phyloP scores from a whole-genome alignment of 257 asterid genomes.

The Nicotiana sylvestris region DNA sequence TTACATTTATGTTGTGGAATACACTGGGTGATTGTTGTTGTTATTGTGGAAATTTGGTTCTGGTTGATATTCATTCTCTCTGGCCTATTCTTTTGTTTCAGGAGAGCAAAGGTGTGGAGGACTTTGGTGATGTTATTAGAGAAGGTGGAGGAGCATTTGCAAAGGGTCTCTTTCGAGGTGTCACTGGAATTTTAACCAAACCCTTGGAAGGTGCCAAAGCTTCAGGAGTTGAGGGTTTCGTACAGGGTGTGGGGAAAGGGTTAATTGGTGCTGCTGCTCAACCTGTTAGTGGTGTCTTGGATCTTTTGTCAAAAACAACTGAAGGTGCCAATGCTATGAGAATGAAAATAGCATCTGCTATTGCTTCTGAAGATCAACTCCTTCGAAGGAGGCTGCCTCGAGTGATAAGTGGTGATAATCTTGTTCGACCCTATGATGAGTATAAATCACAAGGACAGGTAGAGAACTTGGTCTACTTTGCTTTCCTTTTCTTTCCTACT shows the following conservation, averaged over 20 bases:
- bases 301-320: conserved; percentile 92
- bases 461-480: conserved; percentile 14
- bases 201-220: conserved; percentile 99
- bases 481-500: conserved; percentile 3
- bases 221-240: conserved; percentile 99
- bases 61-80: conserved; percentile 14
- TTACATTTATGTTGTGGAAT: not conserved
- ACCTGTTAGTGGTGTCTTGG: conserved; percentile 97
- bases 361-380: conserved; percentile 97
- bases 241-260: conserved; percentile 99
- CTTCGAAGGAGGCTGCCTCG: conserved; percentile 92
- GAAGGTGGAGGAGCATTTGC: conserved; percentile 99
- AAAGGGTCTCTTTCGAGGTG: conserved; percentile 94
- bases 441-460: conserved; percentile 97
- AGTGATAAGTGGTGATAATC: conserved; percentile 88
- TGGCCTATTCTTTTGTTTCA: conserved; percentile 22
- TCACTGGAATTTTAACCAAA: conserved; percentile 94
- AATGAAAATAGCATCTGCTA: conserved; percentile 93
- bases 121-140: conserved; percentile 92
- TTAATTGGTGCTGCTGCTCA: conserved; percentile 98
- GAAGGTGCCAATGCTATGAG: conserved; percentile 99
- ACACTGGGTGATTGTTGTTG: too few species aligned
- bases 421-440: conserved; percentile 88
- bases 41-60: not conserved
- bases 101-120: conserved; percentile 98